Base-by-base conservation (phyloP, 768 basidiomycete genomes). In the Russula sp. region DNA sequence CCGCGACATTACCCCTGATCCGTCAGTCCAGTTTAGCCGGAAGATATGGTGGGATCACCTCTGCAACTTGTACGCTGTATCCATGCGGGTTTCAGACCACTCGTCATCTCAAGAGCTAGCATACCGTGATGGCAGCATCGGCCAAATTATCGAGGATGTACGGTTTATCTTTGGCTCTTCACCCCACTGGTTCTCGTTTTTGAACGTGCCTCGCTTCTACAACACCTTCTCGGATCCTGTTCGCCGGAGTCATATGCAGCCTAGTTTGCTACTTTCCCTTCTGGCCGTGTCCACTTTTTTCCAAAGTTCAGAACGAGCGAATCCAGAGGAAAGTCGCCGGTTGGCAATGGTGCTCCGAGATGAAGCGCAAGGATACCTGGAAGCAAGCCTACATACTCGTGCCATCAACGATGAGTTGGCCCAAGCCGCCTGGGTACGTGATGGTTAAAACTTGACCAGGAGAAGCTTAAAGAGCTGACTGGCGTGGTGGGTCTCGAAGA, bases 11-110 rank as follows among this genome's bases (percentile, higher is more conserved):
- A 67, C 65, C 39, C 55, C 74, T 49, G 81, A 84, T 63, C 88
- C 88, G 7, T 86, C 86, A 10, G 73, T 87, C 41, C 77, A 80
- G 51, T 88, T 87, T 71, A 75, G 78, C 18, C 85, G 87, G 53
- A 84, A 86, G 74, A 84, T 82, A 29, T 90, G 89, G 89, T 91
- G 86, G 85, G 90, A 90, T 68, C 82, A 80, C 5, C 76, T 90
- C 18, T 72, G 88, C 39, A 73, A 75, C 42, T 69, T 85, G 34
- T 89, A 89, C 70, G 56, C 68, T 35, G 64, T 58, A 52, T 65
- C 58, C 18, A 43, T 51, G 18, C 36, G 35, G 5, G 43, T 48
- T 25, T 32, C 41, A 18, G 59, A 50, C 41, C 38, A 7, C 14
- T 14, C 52, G 7, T 14, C 45, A 14, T 20, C 58, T 68, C 68